A percentile compares a stretch with the other conserved stretches of the same genome.
Evolutionary conservation across 108 stramenopile genomes (phyloP).

Genomic region (Nitzschia sp.): DNA sequence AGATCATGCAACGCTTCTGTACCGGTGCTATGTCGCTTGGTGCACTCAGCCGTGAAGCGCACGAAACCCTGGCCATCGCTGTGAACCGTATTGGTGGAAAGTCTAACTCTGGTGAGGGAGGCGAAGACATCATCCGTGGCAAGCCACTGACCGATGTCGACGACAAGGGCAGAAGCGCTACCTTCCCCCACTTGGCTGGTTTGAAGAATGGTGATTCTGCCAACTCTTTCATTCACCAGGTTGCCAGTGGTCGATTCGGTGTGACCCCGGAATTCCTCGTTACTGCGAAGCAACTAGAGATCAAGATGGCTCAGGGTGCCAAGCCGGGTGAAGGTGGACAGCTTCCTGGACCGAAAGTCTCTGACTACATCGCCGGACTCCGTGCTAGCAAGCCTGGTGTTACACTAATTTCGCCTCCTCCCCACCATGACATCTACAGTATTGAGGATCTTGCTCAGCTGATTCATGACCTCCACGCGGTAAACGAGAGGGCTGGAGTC

Average conservation of each 20-base stretch:
- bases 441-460: conserved; percentile 96
- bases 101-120: conserved; percentile 95
- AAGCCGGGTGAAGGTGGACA: conserved; percentile 97
- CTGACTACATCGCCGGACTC: conserved; percentile 90
- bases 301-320: conserved; percentile 97
- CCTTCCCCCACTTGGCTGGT: conserved; percentile 88
- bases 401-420: conserved; percentile 93
- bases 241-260: conserved; percentile 93
- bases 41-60: conserved; percentile 90
- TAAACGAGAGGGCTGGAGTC: conserved; percentile 91
- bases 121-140: conserved; percentile 83
- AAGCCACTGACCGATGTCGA: conserved; percentile 74
- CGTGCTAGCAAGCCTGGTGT: conserved; percentile 91
- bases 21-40: conserved; percentile 96
- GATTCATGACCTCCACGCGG: conserved; percentile 93
- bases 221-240: conserved; percentile 90
- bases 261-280: conserved; percentile 93
- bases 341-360: conserved; percentile 92
- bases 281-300: conserved; percentile 91
- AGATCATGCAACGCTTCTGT: conserved; percentile 91
- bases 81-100: conserved; percentile 93
- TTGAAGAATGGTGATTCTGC: conserved; percentile 90
- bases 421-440: conserved; percentile 97
- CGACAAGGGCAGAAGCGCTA: conserved; percentile 74
- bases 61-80: conserved; percentile 94